A percentile compares a stretch with the other conserved stretches of the same genome.
Conservation (phyloP, 2,329 filamentous ascomycete species). For the Emericellopsis cladophorae region DNA sequence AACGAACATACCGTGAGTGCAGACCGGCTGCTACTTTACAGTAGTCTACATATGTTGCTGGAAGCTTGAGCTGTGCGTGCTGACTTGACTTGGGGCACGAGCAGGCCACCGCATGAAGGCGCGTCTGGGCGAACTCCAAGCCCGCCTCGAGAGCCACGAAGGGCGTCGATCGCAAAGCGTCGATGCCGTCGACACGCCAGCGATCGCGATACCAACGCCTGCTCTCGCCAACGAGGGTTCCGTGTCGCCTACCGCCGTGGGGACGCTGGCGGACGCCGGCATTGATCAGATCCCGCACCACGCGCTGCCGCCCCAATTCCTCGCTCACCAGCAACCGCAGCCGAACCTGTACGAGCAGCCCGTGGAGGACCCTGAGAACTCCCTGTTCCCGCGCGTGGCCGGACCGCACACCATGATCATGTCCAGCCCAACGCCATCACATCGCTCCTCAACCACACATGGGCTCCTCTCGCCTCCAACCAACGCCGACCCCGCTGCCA, state of each 20-base stretch:
- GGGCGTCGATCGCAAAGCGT: slow-evolving; percentile 3
- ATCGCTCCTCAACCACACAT: slow-evolving; percentile 2
- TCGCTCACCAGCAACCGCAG: slow-evolving; percentile 1
- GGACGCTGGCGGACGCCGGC: background rate
- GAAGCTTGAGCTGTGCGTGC: too few species aligned
- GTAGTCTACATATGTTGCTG: too few species aligned
- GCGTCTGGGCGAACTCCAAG: slow-evolving; percentile 15
- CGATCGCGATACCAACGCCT: background rate
- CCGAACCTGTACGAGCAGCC: slow-evolving; percentile 6
- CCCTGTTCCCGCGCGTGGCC: slow-evolving; percentile 5
- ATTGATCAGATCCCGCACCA: background rate
- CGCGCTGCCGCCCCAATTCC: slow-evolving; percentile 1
- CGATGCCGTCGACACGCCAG: background rate
- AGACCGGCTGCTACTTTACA: too few species aligned
- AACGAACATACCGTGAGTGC: slow-evolving; percentile 16
- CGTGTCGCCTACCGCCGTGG: background rate
- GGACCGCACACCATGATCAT: slow-evolving; percentile 3
- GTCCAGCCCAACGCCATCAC: slow-evolving; percentile 8
- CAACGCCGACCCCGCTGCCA: background rate
- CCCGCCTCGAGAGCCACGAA: slow-evolving; percentile 15
- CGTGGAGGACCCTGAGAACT: slow-evolving; percentile 3
- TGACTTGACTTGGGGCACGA: background rate
- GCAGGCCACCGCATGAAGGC: slow-evolving; percentile 18
- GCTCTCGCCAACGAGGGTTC: background rate
- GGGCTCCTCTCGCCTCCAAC: slow-evolving; percentile 3